Conservation (phyloP, 139 green algal species). For the Penium margaritaceum region DNA sequence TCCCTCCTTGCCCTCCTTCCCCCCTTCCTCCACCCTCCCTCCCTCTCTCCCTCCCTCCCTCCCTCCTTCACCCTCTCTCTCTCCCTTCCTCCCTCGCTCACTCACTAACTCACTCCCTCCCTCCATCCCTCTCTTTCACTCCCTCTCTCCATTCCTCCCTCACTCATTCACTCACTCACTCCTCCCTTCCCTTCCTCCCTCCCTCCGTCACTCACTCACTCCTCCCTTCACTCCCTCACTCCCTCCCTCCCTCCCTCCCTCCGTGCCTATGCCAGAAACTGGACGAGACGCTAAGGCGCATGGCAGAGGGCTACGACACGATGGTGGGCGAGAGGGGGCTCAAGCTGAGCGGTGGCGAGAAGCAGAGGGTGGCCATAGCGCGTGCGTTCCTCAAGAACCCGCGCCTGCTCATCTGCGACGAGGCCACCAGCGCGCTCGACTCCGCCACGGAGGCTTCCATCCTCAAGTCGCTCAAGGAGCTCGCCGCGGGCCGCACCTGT, state of each 20-base stretch:
- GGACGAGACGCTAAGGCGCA: conserved; percentile 74
- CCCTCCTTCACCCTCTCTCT: not conserved
- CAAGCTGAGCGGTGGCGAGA: conserved; percentile 81
- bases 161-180: no score
- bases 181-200: no score
- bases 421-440: conserved; percentile 79
- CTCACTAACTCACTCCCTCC: not conserved
- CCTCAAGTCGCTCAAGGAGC: conserved; percentile 60
- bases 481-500: conserved; percentile 61
- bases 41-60: not conserved
- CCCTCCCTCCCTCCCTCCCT: not conserved
- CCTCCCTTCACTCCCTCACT: not conserved
- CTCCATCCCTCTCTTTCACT: no score
- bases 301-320: conserved; percentile 84
- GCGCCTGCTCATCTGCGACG: conserved; percentile 79
- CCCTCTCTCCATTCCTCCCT: not conserved
- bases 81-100: not conserved
- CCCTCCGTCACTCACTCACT: not conserved
- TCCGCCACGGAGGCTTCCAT: conserved; percentile 63
- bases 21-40: no score
- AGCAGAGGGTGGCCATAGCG: conserved; percentile 91
- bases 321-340: conserved; percentile 85
- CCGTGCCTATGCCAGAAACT: conserved; percentile 46
- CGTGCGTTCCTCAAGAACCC: conserved; percentile 67
- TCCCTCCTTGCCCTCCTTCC: no score